Conservation (phyloP, 2,329 filamentous ascomycete species). For the Elsinoe australis region DNA sequence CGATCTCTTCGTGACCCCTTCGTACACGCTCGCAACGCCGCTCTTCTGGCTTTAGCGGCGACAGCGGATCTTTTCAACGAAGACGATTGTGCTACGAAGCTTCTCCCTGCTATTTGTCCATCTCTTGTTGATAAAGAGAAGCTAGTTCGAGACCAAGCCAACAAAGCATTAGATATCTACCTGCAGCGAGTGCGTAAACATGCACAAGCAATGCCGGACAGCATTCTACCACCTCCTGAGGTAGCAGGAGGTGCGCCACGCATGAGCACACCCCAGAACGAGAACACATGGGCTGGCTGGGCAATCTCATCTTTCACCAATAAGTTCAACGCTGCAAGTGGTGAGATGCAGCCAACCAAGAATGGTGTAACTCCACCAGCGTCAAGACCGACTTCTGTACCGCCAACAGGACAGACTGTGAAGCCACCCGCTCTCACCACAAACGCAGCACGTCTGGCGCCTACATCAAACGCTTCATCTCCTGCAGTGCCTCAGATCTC, state of each 20-base stretch:
- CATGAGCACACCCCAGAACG: conserved; percentile 70
- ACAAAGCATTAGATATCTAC: conserved; percentile 81
- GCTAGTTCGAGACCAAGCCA: conserved; percentile 80
- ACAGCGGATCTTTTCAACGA: conserved; percentile 81
- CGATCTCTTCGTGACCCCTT: conserved; percentile 88
- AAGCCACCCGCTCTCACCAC: conserved; percentile 27
- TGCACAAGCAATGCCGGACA: conserved; percentile 70
- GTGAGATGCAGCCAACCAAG: conserved; percentile 66
- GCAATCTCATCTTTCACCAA: conserved; percentile 98
- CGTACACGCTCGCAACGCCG: conserved; percentile 84
- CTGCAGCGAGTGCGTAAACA: conserved; percentile 75
- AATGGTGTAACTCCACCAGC: conserved; percentile 48
- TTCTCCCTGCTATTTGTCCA: conserved; percentile 78
- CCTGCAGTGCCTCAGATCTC: conserved; percentile 27
- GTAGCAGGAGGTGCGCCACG: conserved; percentile 52
- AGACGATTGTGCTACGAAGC: conserved; percentile 76
- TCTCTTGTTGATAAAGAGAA: conserved; percentile 91
- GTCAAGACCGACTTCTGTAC: conserved; percentile 47
- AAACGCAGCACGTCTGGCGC: conserved; percentile 14
- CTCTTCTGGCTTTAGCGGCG: conserved; percentile 74
- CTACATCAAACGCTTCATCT: conserved; percentile 23
- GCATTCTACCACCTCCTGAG: conserved; percentile 59
- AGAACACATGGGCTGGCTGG: conserved; percentile 83
- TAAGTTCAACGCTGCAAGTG: conserved; percentile 74
- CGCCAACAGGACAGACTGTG: conserved; percentile 35